phyloP scores from a whole-genome alignment of 176 grass and related monocot genomes.

The Saccharum spontaneum region DNA sequence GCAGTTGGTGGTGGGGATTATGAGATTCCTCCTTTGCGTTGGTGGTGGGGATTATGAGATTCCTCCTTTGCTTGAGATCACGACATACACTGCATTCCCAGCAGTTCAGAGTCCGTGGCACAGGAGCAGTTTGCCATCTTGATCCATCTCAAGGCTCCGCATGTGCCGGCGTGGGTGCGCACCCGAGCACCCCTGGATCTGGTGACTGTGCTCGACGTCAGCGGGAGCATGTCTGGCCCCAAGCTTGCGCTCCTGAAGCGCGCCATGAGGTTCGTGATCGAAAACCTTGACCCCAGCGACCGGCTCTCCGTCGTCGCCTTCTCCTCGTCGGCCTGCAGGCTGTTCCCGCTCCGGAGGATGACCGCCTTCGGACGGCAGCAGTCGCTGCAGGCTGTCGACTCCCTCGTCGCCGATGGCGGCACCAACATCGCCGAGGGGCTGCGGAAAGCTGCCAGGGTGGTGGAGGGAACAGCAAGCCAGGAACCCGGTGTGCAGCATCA shows the following conservation, averaged over 20 bases:
- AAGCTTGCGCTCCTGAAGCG: constrained; percentile 76
- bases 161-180: not conserved
- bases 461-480: constrained; percentile 45
- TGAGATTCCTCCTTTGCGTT: not conserved
- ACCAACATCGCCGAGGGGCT: constrained; percentile 70
- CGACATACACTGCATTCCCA: constrained; percentile 42
- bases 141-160: constrained; percentile 69
- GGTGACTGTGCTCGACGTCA: constrained; percentile 74
- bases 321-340: constrained; percentile 43
- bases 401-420: constrained; percentile 43
- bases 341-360: constrained; percentile 68
- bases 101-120: constrained; percentile 26
- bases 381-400: constrained; percentile 50
- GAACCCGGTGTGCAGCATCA: constrained; percentile 71
- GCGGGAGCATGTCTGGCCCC: constrained; percentile 75
- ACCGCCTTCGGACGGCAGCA: constrained; percentile 37
- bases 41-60: not conserved
- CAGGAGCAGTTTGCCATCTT: constrained; percentile 54
- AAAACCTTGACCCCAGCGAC: constrained; percentile 53
- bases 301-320: constrained; percentile 73
- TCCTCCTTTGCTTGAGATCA: constrained; percentile 41
- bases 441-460: constrained; percentile 56
- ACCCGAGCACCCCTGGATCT: constrained; percentile 58
- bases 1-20: not conserved
- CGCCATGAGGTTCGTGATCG: constrained; percentile 75